Evolutionary conservation across 768 basidiomycete species (phyloP).

Genomic region (Panaeolus cyanescens): DNA sequence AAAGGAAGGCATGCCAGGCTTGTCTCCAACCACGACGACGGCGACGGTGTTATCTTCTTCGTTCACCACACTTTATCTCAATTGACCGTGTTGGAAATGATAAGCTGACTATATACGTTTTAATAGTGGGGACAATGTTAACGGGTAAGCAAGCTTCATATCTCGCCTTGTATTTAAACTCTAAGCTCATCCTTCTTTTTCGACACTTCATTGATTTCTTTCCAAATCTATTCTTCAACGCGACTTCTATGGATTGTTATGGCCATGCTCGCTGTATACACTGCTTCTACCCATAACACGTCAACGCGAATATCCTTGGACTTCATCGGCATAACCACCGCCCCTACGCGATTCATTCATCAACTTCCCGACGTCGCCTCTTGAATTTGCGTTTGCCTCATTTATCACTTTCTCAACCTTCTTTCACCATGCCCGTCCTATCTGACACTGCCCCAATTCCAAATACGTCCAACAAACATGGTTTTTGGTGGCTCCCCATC

Average conservation of each 20-base stretch:
- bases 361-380: background rate
- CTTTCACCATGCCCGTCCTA: no score
- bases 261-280: background rate
- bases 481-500: no score
- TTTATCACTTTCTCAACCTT: background rate
- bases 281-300: background rate
- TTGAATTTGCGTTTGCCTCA: background rate
- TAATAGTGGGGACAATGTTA: constrained; percentile 91
- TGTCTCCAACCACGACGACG: no score
- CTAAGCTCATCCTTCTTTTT: constrained; percentile 4
- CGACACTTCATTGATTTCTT: constrained; percentile 15
- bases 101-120: constrained; percentile 3
- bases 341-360: no score
- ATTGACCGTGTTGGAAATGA: background rate
- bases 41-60: background rate
- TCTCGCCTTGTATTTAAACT: constrained; percentile 1
- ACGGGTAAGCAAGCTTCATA: constrained; percentile 60
- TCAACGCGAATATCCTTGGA: background rate
- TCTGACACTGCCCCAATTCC: no score
- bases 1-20: no score
- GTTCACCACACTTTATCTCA: background rate
- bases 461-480: no score
- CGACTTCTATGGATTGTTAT: background rate
- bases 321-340: background rate
- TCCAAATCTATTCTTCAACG: background rate